phyloP scores from a whole-genome alignment of 495 filamentous ascomycete species.

The Echria macrotheca region DNA sequence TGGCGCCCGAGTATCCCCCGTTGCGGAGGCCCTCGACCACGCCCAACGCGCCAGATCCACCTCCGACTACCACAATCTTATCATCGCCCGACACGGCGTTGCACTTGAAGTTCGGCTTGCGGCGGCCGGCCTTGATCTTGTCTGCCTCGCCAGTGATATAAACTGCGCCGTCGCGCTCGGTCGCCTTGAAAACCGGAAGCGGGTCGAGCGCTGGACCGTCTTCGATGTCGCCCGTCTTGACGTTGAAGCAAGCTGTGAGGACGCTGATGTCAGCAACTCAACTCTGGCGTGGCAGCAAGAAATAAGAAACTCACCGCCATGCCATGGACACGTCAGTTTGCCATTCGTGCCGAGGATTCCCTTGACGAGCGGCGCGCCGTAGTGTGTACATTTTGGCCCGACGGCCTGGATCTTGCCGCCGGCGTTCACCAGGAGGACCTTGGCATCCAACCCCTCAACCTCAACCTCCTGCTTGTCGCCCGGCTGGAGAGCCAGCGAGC shows the following conservation, averaged over 20 bases:
- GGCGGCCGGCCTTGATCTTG: constrained; percentile 69
- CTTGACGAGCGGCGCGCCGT: constrained; percentile 76
- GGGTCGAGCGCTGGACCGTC: constrained; percentile 86
- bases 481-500: constrained; percentile 63
- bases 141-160: constrained; percentile 79
- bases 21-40: constrained; percentile 75
- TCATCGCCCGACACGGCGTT: constrained; percentile 47
- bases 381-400: constrained; percentile 89
- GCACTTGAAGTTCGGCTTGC: constrained; percentile 70
- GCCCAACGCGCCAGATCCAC: constrained; percentile 79
- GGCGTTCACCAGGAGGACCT: constrained; percentile 77
- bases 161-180: constrained; percentile 71
- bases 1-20: constrained; percentile 70
- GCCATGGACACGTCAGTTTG: constrained; percentile 88
- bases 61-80: constrained; percentile 81
- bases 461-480: constrained; percentile 84
- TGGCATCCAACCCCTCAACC: constrained; percentile 82
- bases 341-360: constrained; percentile 81
- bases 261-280: constrained; percentile 13
- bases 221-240: constrained; percentile 86
- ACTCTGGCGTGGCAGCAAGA: neutral
- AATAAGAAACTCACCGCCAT: constrained; percentile 60
- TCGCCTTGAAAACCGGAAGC: constrained; percentile 70
- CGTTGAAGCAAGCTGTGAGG: constrained; percentile 77
- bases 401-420: constrained; percentile 70